A percentile compares a stretch with the other conserved stretches of the same genome.
Conservation (phyloP, 352 stramenopile genomes). For the Globisporangium barbulae region DNA sequence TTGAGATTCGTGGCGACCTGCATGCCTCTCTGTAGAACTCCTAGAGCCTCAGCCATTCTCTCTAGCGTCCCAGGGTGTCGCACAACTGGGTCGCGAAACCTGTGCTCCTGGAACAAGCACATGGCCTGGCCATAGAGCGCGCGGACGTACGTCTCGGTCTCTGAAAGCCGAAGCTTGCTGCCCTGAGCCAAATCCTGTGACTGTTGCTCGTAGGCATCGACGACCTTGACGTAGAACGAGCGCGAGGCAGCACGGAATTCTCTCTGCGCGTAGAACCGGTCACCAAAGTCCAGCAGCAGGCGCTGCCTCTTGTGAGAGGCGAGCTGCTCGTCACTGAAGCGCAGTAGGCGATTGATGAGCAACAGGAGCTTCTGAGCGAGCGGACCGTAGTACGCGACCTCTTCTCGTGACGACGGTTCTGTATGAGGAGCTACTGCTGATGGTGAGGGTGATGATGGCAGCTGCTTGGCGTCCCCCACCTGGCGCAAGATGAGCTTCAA, state of each 20-base stretch:
- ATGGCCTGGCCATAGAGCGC: slow-evolving; percentile 43
- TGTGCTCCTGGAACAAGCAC: slow-evolving; percentile 37
- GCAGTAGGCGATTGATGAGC: slow-evolving; percentile 32
- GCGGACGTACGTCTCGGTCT: slow-evolving; percentile 33
- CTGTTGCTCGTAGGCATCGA: slow-evolving; percentile 14
- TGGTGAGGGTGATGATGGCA: neutral
- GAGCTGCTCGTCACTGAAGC: slow-evolving; percentile 34
- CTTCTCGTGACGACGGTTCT: slow-evolving; percentile 17
- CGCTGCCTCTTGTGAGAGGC: slow-evolving; percentile 28
- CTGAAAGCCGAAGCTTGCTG: neutral
- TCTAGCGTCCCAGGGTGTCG: slow-evolving; percentile 47
- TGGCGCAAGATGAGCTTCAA: slow-evolving; percentile 35
- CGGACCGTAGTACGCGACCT: slow-evolving; percentile 43
- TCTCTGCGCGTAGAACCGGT: slow-evolving; percentile 39
- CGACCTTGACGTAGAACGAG: slow-evolving; percentile 48
- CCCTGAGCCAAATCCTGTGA: neutral
- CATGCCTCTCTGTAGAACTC: slow-evolving; percentile 41
- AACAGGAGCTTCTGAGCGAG: slow-evolving; percentile 37
- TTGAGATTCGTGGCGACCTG: slow-evolving; percentile 29
- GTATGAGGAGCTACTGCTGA: neutral
- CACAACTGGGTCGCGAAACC: slow-evolving; percentile 32
- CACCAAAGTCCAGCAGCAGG: slow-evolving; percentile 43
- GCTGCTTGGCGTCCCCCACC: slow-evolving; percentile 29
- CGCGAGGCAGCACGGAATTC: slow-evolving; percentile 45
- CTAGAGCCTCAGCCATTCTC: slow-evolving; percentile 36